Evolutionary conservation across 495 filamentous ascomycete genomes (phyloP), one percentile per base, ranked within the genome.

Genomic region (Lineolata rhizophorae): DNA sequence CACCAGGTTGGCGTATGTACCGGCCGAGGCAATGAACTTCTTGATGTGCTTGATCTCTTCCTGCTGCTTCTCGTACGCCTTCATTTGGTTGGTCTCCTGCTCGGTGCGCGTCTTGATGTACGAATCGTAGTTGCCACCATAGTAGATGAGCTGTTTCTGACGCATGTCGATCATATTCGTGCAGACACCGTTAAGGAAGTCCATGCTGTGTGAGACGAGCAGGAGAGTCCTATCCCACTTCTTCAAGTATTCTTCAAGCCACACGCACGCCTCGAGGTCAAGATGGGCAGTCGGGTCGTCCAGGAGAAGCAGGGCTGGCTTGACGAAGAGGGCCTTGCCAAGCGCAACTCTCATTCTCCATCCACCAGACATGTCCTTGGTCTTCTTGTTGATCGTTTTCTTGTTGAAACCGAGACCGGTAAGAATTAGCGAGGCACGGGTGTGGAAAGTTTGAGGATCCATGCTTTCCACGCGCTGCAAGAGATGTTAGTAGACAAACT

Each of bases 331-430:
- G 18, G 87, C 90, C 65, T 95, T 99, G 45, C 65, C 87, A 25
- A 99, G 70, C 20, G 87, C 87, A 18, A 99, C 87, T 66, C 87
- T 78, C 87, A 99, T 99, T 61, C 90, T 70, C 87, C 87, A 99
- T 39, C 87, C 87, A 75, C 87, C 87, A 42, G 87, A 99, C 87
- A 99, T 99, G 48, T 99, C 87, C 70, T 93, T 99, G 40, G 87
- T 99, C 67, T 80, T 90, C 68, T 99, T 99, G 54, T 85, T 61
- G 48, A 99, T 95, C 19, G 87, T 99, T 18, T 43, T 53, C 60
- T 94, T 93, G 71, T 95, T 92, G 67, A 99, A 99, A 39, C 87
- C 87, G 26, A 99, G 78, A 84, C 87, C 87, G 26, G 87, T 99
- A 39, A 99, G 53, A 53, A 99, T 99, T 40, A 92, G 71, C 17